Conservation (phyloP, 768 basidiomycete species). For the Pisolithus microcarpus region DNA sequence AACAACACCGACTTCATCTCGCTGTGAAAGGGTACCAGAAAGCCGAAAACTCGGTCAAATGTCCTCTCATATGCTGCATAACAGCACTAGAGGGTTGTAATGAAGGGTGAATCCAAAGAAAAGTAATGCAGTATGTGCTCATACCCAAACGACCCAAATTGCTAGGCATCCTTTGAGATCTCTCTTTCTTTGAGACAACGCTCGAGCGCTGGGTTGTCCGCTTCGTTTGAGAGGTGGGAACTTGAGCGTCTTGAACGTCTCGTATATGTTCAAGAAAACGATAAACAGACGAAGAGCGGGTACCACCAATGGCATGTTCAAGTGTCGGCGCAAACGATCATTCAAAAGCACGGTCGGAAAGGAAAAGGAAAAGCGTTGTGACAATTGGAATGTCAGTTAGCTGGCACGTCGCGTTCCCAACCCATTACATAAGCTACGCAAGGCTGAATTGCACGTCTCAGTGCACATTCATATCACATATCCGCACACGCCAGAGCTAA, state of each 20-base stretch:
- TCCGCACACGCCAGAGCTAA: too few relatives aligned
- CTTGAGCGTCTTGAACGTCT: conserved; percentile 79
- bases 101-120: conserved; percentile 6
- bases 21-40: conserved; percentile 79
- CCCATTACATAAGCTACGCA: too few relatives aligned
- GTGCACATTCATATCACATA: too few relatives aligned
- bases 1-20: conserved; percentile 71
- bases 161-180: conserved; percentile 80
- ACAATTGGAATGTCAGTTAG: conserved; percentile 1
- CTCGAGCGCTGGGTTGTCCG: conserved; percentile 58
- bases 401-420: neutral
- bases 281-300: conserved; percentile 61
- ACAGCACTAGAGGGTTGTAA: conserved; percentile 44
- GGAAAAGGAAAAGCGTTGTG: neutral
- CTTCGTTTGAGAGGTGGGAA: conserved; percentile 47
- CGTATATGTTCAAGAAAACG: conserved; percentile 74
- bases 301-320: conserved; percentile 58
- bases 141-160: conserved; percentile 84
- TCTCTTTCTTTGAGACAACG: conserved; percentile 69
- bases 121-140: conserved; percentile 4
- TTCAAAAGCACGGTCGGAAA: conserved; percentile 4
- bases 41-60: conserved; percentile 53
- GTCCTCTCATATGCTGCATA: conserved; percentile 61
- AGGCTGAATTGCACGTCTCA: too few relatives aligned
- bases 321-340: conserved; percentile 6